Evolutionary conservation across 2,329 filamentous ascomycete species (phyloP).

Genomic region (Penicillium sp.): DNA sequence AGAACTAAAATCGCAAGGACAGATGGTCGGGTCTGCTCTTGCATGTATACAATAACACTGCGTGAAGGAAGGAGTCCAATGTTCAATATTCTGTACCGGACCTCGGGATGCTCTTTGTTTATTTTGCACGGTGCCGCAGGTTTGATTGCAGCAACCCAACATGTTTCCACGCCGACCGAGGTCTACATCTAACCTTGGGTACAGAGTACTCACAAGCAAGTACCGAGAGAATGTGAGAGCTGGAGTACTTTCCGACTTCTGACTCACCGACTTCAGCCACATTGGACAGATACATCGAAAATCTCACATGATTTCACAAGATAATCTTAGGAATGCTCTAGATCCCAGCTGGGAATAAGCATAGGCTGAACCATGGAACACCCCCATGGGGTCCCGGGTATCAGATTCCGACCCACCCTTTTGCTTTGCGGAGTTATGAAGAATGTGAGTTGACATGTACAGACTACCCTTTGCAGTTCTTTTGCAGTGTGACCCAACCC

Average conservation of each 20-base stretch:
- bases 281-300: background rate
- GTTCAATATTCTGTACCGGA: background rate
- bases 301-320: background rate
- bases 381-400: constrained; percentile 7
- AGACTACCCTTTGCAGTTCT: background rate
- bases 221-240: background rate
- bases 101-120: too few species aligned
- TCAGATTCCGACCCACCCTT: constrained; percentile 5
- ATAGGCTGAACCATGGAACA: constrained; percentile 4
- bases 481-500: constrained; percentile 13
- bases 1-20: constrained; percentile 14
- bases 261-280: constrained; percentile 6
- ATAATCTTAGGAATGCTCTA: background rate
- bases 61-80: background rate
- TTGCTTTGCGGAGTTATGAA: constrained; percentile 1
- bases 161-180: background rate
- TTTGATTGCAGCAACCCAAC: background rate
- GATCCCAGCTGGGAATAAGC: background rate
- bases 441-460: constrained; percentile 8
- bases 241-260: background rate
- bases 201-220: background rate
- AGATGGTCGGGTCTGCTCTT: constrained; percentile 10
- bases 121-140: background rate
- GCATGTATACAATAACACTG: constrained; percentile 1
- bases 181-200: background rate